These are phyloP conservation scores for Picocystis sp. DNA, from an alignment of 163 green algal species.

Conservation along the genomic window DNA sequence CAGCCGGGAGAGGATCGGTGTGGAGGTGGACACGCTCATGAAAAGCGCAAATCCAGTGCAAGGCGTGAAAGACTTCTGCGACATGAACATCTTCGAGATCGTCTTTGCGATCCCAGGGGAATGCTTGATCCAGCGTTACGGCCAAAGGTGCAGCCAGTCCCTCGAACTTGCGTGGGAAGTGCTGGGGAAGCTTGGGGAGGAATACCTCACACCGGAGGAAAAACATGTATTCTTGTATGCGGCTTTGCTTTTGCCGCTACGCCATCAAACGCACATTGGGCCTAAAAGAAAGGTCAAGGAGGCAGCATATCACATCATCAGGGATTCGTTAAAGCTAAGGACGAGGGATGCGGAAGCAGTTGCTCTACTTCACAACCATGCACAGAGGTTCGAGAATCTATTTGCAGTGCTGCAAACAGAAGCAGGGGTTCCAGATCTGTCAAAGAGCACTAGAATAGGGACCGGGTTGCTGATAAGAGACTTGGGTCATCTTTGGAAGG, in stretches of 20 bases:
- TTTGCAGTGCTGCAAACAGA: background rate
- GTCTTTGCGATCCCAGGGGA: slow-evolving; percentile 7
- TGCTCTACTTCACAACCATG: background rate
- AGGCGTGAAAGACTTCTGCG: slow-evolving; percentile 9
- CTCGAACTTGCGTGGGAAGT: background rate
- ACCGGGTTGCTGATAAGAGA: background rate
- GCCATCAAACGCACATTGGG: background rate
- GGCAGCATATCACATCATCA: background rate
- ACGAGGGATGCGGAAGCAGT: slow-evolving; percentile 6
- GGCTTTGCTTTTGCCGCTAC: slow-evolving; percentile 6
- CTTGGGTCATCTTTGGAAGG: background rate
- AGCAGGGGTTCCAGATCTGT: slow-evolving; percentile 1
- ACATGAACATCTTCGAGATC: slow-evolving; percentile 5
- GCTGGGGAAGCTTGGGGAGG: slow-evolving; percentile 1
- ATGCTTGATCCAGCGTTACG: background rate
- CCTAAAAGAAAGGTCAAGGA: slow-evolving; percentile 3
- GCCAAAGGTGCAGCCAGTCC: background rate
- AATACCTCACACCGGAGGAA: background rate
- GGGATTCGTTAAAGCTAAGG: slow-evolving; percentile 7
- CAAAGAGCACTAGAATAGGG: slow-evolving; percentile 5
- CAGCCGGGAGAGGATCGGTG: slow-evolving; percentile 27
- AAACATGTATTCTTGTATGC: slow-evolving; percentile 3
- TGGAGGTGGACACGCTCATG: slow-evolving; percentile 24
- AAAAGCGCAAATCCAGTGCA: slow-evolving; percentile 5
- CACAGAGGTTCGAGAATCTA: background rate